Evolutionary conservation across 129 eudicot species (phyloP).

Genomic region (Daucus carota): DH1_v3.0 NC_030389.2:39932501-39933000

Average conservation of each 20-base stretch:
- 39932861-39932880: neutral
- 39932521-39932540: constrained; percentile 39
- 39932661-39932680: neutral
- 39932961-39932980: too few relatives aligned
- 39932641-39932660: neutral
- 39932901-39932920: too few relatives aligned
- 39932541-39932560: constrained; percentile 49
- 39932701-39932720: neutral
- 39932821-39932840: neutral
- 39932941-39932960: too few relatives aligned
- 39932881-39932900: neutral
- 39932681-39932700: neutral
- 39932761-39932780: too few relatives aligned
- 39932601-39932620: neutral
- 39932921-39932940: too few relatives aligned
- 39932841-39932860: neutral
- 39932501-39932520: constrained; percentile 40
- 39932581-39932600: constrained; percentile 44
- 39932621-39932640: neutral
- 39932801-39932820: neutral
- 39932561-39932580: constrained; percentile 32
- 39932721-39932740: too few relatives aligned
- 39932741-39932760: too few relatives aligned
- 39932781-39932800: neutral
- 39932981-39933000: too few relatives aligned